Percentiles rank a stretch among this genome's conserved stretches.
phyloP scores from a whole-genome alignment of 805 yeast genomes.

The Priceomyces medius region DNA sequence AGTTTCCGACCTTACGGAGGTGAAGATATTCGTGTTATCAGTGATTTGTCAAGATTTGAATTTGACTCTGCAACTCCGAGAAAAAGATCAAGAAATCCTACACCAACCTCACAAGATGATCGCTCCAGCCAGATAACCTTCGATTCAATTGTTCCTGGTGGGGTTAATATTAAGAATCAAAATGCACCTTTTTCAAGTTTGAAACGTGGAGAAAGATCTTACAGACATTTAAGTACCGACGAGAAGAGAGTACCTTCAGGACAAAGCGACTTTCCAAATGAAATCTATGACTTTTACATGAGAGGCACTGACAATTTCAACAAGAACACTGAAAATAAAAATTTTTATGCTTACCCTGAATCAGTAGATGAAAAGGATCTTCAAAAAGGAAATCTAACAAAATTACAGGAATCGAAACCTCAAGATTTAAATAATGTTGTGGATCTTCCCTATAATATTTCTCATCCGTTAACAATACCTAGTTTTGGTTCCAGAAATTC shows the following conservation, averaged over 20 bases:
- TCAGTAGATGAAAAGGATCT: conserved; percentile 2
- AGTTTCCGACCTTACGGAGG: conserved; percentile 20
- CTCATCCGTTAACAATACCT: conserved; percentile 10
- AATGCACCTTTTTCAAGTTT: not conserved
- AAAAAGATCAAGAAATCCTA: conserved; percentile 29
- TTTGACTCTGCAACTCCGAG: conserved; percentile 23
- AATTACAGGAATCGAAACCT: not conserved
- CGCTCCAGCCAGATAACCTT: conserved; percentile 5
- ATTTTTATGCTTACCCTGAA: conserved; percentile 17
- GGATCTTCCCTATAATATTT: conserved; percentile 10
- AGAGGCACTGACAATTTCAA: conserved; percentile 12
- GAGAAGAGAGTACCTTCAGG: not conserved
- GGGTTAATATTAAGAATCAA: not conserved
- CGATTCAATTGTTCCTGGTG: conserved; percentile 2
- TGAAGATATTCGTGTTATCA: conserved; percentile 24
- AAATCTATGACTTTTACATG: conserved; percentile 18
- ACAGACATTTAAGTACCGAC: not conserved
- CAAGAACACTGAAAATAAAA: conserved; percentile 3
- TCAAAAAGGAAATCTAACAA: not conserved
- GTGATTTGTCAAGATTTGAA: conserved; percentile 35
- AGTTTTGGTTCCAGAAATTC: conserved; percentile 1
- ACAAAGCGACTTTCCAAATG: conserved; percentile 9
- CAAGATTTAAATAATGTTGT: conserved; percentile 2
- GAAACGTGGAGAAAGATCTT: not conserved
- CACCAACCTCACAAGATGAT: conserved; percentile 26